Evolutionary conservation across 805 yeast genomes (phyloP).

Genomic region (Kluyveromyces siamensis): DNA sequence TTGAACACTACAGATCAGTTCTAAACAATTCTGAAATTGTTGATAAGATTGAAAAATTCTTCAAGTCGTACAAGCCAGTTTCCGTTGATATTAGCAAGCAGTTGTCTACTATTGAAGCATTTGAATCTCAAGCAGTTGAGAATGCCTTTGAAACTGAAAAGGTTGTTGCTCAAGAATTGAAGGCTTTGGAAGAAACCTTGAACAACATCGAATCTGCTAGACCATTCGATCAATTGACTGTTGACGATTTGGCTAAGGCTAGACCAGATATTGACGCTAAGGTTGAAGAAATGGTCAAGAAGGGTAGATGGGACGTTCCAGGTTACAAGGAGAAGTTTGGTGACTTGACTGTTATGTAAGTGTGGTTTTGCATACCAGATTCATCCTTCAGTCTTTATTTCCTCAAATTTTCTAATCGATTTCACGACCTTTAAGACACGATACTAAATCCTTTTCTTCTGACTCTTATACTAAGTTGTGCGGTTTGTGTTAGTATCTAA

Average conservation of each 20-base stretch:
- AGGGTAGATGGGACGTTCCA: constrained; percentile 97
- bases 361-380: neutral
- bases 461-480: neutral
- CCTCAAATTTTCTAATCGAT: constrained; percentile 1
- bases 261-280: constrained; percentile 97
- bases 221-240: constrained; percentile 95
- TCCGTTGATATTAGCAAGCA: constrained; percentile 83
- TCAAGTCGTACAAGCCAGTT: constrained; percentile 69
- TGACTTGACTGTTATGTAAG: constrained; percentile 81
- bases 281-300: constrained; percentile 88
- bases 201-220: constrained; percentile 93
- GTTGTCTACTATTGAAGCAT: constrained; percentile 82
- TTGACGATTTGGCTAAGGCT: constrained; percentile 89
- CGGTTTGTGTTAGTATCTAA: neutral
- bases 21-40: constrained; percentile 78
- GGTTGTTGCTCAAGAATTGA: constrained; percentile 77
- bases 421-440: neutral
- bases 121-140: constrained; percentile 91
- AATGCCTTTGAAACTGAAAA: constrained; percentile 91
- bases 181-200: constrained; percentile 78
- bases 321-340: constrained; percentile 99
- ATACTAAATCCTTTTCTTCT: neutral
- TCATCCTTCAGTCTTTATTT: constrained; percentile 1
- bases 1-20: constrained; percentile 64
- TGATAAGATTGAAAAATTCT: constrained; percentile 70